A percentile compares a stretch with the other conserved stretches of the same genome.
Evolutionary conservation across 208 protist species (phyloP).

Genomic region (Angomonas ambiguus): DNA sequence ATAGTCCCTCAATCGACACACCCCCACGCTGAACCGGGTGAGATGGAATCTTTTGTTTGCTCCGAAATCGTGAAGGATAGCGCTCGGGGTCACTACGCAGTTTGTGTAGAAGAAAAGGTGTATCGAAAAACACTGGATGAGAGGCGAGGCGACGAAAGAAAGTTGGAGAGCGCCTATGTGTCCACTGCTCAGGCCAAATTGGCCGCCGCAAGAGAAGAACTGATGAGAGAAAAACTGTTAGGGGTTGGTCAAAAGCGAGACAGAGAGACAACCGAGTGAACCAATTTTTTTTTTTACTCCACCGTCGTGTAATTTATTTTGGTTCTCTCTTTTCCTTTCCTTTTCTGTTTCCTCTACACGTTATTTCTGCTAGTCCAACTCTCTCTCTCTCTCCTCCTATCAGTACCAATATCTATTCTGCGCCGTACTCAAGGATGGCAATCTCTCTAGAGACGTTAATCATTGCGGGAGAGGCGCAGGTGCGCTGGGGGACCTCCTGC

Average conservation of each 20-base stretch:
- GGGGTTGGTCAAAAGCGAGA: background rate
- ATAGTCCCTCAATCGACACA: slow-evolving; percentile 16
- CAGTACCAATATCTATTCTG: too few species aligned
- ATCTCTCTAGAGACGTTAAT: slow-evolving; percentile 45
- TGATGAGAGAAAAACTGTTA: too few species aligned
- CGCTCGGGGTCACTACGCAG: too few species aligned
- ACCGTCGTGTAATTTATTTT: background rate
- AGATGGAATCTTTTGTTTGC: too few species aligned
- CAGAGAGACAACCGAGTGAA: background rate
- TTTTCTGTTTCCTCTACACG: slow-evolving; percentile 10
- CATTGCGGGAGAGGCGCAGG: slow-evolving; percentile 27
- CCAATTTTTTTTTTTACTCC: background rate
- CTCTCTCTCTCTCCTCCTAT: background rate
- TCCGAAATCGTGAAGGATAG: too few species aligned
- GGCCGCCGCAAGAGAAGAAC: too few species aligned
- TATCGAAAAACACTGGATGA: too few species aligned
- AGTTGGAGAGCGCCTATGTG: too few species aligned
- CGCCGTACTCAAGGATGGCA: slow-evolving; percentile 27
- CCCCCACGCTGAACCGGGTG: background rate
- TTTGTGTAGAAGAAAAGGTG: too few species aligned
- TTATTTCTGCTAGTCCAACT: background rate
- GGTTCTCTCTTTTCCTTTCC: background rate
- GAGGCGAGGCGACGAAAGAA: too few species aligned
- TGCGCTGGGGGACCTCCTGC: slow-evolving; percentile 24
- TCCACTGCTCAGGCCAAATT: too few species aligned